Evolutionary conservation across 2,329 filamentous ascomycete genomes (phyloP).

Genomic region (Teratosphaeriaceae sp.): DNA sequence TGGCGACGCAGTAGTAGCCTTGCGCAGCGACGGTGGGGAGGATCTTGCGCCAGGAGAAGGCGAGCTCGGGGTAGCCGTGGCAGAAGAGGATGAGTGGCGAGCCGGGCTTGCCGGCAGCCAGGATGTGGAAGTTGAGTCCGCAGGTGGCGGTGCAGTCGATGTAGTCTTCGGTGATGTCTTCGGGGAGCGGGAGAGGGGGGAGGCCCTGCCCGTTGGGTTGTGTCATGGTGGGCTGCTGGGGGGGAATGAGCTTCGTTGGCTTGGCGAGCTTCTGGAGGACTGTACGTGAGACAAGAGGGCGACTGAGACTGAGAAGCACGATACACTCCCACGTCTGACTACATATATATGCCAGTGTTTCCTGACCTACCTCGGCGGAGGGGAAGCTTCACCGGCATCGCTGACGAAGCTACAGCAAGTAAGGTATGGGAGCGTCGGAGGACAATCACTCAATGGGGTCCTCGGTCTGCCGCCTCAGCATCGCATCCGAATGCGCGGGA

Average conservation of each 20-base stretch:
- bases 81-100: conserved; percentile 55
- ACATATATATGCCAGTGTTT: too few species aligned
- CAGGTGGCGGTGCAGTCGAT: conserved; percentile 47
- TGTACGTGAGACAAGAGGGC: too few species aligned
- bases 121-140: conserved; percentile 55
- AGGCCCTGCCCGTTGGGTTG: not conserved
- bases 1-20: conserved; percentile 60
- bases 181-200: conserved; percentile 45
- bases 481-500: too few species aligned
- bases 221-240: not conserved
- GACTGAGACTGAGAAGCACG: too few species aligned
- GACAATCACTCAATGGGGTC: too few species aligned
- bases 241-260: not conserved
- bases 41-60: conserved; percentile 62
- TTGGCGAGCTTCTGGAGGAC: too few species aligned
- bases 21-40: conserved; percentile 51
- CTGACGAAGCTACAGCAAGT: too few species aligned
- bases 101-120: conserved; percentile 47
- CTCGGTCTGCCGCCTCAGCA: too few species aligned
- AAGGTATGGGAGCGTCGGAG: too few species aligned
- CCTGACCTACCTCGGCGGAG: too few species aligned
- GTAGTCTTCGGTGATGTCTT: conserved; percentile 49
- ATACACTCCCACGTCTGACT: too few species aligned
- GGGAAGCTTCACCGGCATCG: too few species aligned
- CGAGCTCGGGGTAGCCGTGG: conserved; percentile 63